Evolutionary conservation across 345 rosid genomes (phyloP).

Genomic region (Reutealis trisperma): DNA sequence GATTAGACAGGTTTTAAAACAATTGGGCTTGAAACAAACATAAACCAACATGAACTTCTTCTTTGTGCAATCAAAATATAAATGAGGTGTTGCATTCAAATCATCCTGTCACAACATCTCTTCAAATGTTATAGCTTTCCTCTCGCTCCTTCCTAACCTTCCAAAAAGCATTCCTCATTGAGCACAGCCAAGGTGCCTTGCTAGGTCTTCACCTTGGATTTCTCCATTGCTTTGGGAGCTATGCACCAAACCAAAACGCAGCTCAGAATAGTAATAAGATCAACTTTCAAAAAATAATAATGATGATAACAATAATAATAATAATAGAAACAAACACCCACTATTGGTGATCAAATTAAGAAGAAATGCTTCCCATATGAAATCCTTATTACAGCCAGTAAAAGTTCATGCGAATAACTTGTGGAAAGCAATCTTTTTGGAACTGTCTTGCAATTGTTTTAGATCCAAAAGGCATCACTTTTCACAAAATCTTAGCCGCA

Average conservation of each 20-base stretch:
- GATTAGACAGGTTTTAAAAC: neutral
- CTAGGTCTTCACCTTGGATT: conserved; percentile 23
- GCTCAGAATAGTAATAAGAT: neutral
- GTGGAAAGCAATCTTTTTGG: neutral
- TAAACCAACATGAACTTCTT: conserved; percentile 6
- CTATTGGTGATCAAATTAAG: neutral
- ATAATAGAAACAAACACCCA: neutral
- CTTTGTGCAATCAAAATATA: neutral
- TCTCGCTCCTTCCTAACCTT: neutral
- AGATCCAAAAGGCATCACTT: neutral
- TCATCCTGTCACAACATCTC: neutral
- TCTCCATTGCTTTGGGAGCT: conserved; percentile 28
- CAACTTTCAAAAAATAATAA: neutral
- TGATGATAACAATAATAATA: neutral
- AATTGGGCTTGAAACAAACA: conserved; percentile 8
- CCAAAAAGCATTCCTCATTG: neutral
- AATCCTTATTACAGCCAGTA: neutral
- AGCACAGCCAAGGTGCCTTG: neutral
- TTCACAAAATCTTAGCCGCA: conserved; percentile 1
- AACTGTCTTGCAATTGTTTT: neutral
- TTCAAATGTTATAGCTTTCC: neutral
- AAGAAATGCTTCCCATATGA: neutral
- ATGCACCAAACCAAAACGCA: neutral
- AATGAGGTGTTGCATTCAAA: neutral
- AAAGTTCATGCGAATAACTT: too few species aligned